Conservation (phyloP, 2,329 filamentous ascomycete genomes). For the Trichoderma atrobrunneum region DNA sequence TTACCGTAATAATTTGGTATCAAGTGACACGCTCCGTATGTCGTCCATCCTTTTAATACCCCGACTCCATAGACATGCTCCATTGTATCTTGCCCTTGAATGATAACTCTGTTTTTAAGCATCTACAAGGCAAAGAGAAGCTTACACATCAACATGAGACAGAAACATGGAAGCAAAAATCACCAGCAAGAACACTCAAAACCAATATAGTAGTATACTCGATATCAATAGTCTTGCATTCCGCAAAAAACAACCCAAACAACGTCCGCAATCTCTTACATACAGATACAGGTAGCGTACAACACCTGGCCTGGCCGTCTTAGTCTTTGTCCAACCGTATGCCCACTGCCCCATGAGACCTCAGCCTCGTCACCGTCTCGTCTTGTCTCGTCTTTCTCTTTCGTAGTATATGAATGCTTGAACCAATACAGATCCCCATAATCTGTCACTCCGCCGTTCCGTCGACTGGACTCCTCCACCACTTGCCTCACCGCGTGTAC, state of each 20-base stretch:
- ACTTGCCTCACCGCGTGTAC: background rate
- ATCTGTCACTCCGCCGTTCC: background rate
- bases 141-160: background rate
- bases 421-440: background rate
- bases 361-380: background rate
- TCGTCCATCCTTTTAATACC: background rate
- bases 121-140: background rate
- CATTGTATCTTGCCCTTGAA: background rate
- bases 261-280: slow-evolving; percentile 2
- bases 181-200: background rate
- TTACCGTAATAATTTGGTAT: too few species aligned
- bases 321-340: background rate
- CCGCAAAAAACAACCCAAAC: background rate
- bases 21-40: background rate
- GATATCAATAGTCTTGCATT: slow-evolving; percentile 1
- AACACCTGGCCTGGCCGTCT: background rate
- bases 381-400: background rate
- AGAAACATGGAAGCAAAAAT: background rate
- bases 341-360: background rate
- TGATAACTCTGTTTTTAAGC: background rate
- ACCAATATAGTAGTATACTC: background rate
- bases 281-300: slow-evolving; percentile 19
- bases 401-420: background rate
- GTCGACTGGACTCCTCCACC: background rate
- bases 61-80: background rate